Base-by-base conservation (phyloP, 108 stramenopile genomes). In the Cylindrotheca closterium region DNA sequence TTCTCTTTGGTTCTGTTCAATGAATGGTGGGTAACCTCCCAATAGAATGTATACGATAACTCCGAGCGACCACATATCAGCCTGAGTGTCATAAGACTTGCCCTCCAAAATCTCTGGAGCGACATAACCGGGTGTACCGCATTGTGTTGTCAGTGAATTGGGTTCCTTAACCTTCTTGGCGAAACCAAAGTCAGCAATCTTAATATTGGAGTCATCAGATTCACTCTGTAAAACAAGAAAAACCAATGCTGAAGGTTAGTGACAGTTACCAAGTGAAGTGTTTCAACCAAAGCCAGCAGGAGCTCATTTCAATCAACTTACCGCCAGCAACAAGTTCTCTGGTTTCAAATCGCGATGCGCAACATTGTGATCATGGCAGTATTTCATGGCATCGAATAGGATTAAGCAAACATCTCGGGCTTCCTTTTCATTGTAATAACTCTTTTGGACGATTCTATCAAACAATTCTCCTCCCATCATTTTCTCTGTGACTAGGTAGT, bases 101-200 rank as follows among this genome's bases (percentile, higher is more conserved):
- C 93, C 89, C 58, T 91, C 84, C 47, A 97, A 67, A 68, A 97
- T 95, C 64, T 97, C 94, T 3, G 94, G 92, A 3, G 93, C 93
- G 22, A 95, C 95, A 71, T 97, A 97, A 12, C 94, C 94, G 2
- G 96, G 96, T 52, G 96, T 97, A 32, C 96, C 96, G 66, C 96
- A 97, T 69, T 94, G 93, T 1, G 96, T 97, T 19, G 81, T 87
- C n/a, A 97, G 77, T 5, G 77, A 79, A 8, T 86, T 84, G 31
- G 86, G 87, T 27, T 69, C 77, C 4, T 73, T 69, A 22, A 84
- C 70, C 42, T 83, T 82, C 70, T 98, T 96, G 50, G 97, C 96
- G 58, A 99, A 96, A 19, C 99, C 99, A 70, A 99, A 99, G 71
- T 99, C 99, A 19, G 97, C 98, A 65, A 99, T 87, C 75, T 99